Percentiles rank a stretch among this genome's conserved stretches.
phyloP scores from a whole-genome alignment of 2,329 filamentous ascomycete species.

The Alternaria postmessia region DNA sequence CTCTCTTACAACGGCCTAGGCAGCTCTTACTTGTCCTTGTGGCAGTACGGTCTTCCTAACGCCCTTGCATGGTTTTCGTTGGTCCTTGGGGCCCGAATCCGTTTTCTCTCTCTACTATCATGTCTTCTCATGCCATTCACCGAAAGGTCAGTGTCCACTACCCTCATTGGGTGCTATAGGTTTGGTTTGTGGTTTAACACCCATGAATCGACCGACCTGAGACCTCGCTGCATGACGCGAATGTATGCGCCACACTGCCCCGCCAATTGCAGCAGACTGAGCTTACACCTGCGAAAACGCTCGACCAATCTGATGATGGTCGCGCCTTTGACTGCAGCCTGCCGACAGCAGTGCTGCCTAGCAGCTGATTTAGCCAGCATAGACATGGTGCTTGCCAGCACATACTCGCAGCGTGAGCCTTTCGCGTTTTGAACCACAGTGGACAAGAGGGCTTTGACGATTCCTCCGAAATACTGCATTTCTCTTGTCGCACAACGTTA shows the following conservation, averaged over 20 bases:
- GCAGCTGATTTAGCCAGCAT: not conserved
- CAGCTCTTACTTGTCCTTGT: too few species aligned
- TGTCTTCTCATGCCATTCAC: too few species aligned
- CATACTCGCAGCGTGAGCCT: not conserved
- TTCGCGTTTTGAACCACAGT: not conserved
- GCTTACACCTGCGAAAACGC: not conserved
- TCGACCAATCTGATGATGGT: not conserved
- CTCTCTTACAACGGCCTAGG: too few species aligned
- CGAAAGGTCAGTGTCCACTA: too few species aligned
- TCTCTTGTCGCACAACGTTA: not conserved
- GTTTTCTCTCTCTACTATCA: not conserved
- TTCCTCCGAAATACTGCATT: not conserved
- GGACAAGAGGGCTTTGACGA: not conserved
- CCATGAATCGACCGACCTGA: not conserved
- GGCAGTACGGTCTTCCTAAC: too few species aligned
- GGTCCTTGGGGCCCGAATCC: not conserved
- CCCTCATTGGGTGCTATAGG: too few species aligned
- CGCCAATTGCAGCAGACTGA: not conserved
- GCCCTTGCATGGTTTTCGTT: too few species aligned
- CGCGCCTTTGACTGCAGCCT: not conserved
- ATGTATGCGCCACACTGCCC: conserved; percentile 1
- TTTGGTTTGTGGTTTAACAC: too few species aligned
- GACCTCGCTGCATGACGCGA: not conserved
- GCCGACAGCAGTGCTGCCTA: not conserved
- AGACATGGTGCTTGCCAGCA: not conserved